Percentiles rank a stretch among this genome's conserved stretches.
Conservation (phyloP, 352 stramenopile species). For the Blastocystis sp. region DNA sequence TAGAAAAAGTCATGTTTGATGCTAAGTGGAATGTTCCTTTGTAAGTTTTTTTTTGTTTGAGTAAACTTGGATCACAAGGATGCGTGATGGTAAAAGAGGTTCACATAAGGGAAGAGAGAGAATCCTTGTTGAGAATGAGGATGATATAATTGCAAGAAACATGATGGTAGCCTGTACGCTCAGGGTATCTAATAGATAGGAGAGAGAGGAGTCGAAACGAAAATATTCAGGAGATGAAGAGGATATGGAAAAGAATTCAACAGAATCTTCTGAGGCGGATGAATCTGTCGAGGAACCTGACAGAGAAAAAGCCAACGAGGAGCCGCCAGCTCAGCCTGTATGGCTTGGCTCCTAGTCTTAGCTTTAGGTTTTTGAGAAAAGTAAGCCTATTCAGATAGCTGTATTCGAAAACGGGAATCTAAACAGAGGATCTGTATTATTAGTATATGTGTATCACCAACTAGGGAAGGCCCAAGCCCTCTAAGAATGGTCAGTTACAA, state of each 20-base stretch:
- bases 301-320: neutral
- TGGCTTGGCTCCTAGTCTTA: neutral
- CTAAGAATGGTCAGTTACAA: neutral
- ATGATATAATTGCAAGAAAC: slow-evolving; percentile 55
- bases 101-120: slow-evolving; percentile 36
- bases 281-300: slow-evolving; percentile 8
- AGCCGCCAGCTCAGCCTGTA: neutral
- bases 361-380: neutral
- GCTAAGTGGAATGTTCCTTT: neutral
- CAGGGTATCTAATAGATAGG: neutral
- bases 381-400: neutral
- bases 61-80: neutral
- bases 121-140: slow-evolving; percentile 45
- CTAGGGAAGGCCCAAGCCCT: neutral
- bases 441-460: neutral
- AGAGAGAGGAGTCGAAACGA: slow-evolving; percentile 44
- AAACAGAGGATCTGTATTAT: neutral
- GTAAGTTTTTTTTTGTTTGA: neutral
- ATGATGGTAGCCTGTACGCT: slow-evolving; percentile 5
- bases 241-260: neutral
- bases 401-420: slow-evolving; percentile 5
- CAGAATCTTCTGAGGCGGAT: neutral
- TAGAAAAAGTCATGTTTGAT: slow-evolving; percentile 31
- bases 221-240: neutral
- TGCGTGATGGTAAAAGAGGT: slow-evolving; percentile 35